phyloP scores from a whole-genome alignment of 176 grass and related monocot species.

The Rhynchospora breviuscula region DNA sequence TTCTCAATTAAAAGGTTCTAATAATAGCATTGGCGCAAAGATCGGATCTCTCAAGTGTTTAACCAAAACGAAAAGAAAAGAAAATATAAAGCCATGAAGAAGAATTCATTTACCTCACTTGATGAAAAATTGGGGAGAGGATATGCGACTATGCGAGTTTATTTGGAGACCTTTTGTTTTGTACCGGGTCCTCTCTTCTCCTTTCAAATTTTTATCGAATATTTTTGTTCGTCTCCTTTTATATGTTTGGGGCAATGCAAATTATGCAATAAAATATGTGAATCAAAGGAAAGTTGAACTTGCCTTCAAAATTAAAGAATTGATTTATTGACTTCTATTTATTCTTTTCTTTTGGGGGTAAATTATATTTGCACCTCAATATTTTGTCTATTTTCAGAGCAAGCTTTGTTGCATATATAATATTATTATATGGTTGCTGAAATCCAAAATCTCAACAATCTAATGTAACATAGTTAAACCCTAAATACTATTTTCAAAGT shows the following conservation, averaged over 20 bases:
- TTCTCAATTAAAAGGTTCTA: neutral
- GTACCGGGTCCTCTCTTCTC: no score
- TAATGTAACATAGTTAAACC: no score
- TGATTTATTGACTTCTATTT: neutral
- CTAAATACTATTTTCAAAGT: no score
- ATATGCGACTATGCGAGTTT: neutral
- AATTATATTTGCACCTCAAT: neutral
- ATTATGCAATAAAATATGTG: neutral
- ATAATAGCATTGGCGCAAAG: neutral
- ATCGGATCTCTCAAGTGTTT: neutral
- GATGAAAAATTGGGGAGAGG: neutral
- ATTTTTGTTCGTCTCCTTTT: neutral
- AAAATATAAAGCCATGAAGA: neutral
- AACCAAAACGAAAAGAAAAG: neutral
- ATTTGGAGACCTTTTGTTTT: neutral
- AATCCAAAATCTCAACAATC: no score
- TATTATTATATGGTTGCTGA: no score
- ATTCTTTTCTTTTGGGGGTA: no score
- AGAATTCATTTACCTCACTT: neutral
- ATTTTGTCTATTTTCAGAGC: neutral
- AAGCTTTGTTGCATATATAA: neutral
- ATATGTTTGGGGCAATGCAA: neutral
- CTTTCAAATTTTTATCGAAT: no score
- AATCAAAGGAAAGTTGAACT: neutral
- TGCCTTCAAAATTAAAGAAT: neutral